Evolutionary conservation across 495 filamentous ascomycete genomes (phyloP), one percentile per base, ranked within the genome.

Genomic region (Lophiotrema nucula): DNA sequence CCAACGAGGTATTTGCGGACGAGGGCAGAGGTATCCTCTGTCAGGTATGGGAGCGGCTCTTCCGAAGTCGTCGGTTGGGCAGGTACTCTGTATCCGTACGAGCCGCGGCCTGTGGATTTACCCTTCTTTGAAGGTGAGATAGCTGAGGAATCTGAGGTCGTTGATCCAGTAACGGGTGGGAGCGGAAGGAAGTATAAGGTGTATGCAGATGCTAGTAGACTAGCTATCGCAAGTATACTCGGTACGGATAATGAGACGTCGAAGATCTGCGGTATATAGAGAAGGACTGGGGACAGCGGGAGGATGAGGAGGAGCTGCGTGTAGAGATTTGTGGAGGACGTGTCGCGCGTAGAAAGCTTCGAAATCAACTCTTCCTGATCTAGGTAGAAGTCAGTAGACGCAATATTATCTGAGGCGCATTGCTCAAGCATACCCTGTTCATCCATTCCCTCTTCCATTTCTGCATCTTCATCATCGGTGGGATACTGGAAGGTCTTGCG

Each of bases 401-500:
- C 28, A n/a, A n/a, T 53, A 22, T 27, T 39, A 13, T 2, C 39
- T 26, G 41, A 25, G 24, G 33, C 4, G 23, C 16, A 22, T 42
- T 39, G 18, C n/a, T 4, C 26, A 27, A 13, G 54, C 6, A 26
- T 53, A 53, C 64, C 70, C 62, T 70, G 61, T 65, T 72, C 70
- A 51, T 72, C 71, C 24, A 73, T 62, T 21, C 70, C 67, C 52
- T 70, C 68, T 11, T 71, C 67, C 5, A 52, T 45, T 15, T 67
- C 62, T n/a, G 67, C 70, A 39, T 51, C 55, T 28, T 62, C 56
- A 37, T 44, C 48, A 18, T 69, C 67, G 46, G 56, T 53, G 22
- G 71, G 71, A 52, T 72, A 73, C 43, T 51, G 53, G 67, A 73
- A 69, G 21, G 70, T 59, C 27, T 61, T 61, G 52, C 71, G 66